Evolutionary conservation across 2,329 filamentous ascomycete genomes (phyloP), one percentile per base, ranked within the genome.

Genomic region (Tolypocladium tundrense): DNA sequence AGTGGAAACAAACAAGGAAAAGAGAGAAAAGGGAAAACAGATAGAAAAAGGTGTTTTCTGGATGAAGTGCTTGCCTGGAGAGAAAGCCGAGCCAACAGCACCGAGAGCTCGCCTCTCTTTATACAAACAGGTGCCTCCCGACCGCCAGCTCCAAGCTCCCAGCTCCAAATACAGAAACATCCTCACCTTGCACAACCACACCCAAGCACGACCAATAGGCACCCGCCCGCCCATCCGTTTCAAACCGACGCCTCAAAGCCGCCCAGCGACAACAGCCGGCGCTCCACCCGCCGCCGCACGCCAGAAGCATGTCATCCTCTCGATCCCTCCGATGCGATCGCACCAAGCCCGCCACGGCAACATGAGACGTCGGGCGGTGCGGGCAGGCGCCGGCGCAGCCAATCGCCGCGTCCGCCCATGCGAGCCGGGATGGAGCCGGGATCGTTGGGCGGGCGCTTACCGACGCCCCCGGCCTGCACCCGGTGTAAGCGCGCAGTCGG

Each of bases 381-480:
- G 60, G 59, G 58, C 62, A 65, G 62, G 48, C 65, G 64, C 65
- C 62, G 24, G 27, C 43, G 19, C 57, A 57, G 57, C 66, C 67
- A 68, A 69, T 67, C 51, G 57, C 27, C 40, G 33, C 11, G 4
- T 37, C 31, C 5, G 19, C 6, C 24, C 39, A n/a, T n/a, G 40
- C 37, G 43, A 5, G 24, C 14, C 39, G 39, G 33, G 5, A 39
- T 40, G 52, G 37, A 10, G 21, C 16, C 39, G 39, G 21, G 14
- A 31, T 42, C 40, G 43, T 57, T 40, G 48, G 48, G 31, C 19
- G 42, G 55, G 55, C 60, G 60, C 60, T 53, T 61, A 56, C 39
- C 52, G 48, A 58, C 40, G 53, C 43, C 43, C 19, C 35, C 1
- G 14, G 42, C 48, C 13, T 6, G 9, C 48, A 3, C 48, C 31